These are phyloP conservation scores for Aspergillus spinulosporus DNA, from an alignment of 2,329 filamentous ascomycete species.

Conservation along the genomic window DNA sequence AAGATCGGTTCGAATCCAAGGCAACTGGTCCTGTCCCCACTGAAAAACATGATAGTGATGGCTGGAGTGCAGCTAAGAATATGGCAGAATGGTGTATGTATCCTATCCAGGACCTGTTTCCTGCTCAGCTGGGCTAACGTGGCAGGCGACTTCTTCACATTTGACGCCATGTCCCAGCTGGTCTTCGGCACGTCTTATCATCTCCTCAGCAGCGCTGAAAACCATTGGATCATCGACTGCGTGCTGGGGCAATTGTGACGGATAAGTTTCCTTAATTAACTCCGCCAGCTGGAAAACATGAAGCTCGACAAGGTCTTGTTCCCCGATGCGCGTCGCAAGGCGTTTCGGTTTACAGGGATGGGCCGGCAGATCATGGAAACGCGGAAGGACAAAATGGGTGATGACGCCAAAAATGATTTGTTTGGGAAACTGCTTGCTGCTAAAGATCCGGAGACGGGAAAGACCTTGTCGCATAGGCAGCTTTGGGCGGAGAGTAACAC, in stretches of 20 bases:
- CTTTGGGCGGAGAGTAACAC: conserved; percentile 29
- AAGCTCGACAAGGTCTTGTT: not conserved
- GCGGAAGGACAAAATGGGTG: not conserved
- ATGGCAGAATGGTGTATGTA: not conserved
- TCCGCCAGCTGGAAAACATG: not conserved
- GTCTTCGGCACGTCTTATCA: not conserved
- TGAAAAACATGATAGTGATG: not conserved
- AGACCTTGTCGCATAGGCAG: not conserved
- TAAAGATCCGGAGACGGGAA: conserved; percentile 36
- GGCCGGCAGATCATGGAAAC: not conserved
- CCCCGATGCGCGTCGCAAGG: not conserved
- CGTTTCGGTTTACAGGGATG: not conserved
- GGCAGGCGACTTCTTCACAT: not conserved
- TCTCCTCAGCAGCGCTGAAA: not conserved
- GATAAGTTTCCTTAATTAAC: not conserved
- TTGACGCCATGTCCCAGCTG: conserved; percentile 2
- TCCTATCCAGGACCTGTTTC: too few relatives aligned
- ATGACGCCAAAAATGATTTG: not conserved
- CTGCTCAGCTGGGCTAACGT: not conserved
- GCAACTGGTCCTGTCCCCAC: not conserved
- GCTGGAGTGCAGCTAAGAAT: not conserved
- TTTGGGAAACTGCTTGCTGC: not conserved
- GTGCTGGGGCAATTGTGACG: not conserved
- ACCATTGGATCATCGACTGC: not conserved
- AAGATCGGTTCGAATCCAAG: not conserved